phyloP scores from a whole-genome alignment of 495 filamentous ascomycete species.

The Daldinia grandis region DNA sequence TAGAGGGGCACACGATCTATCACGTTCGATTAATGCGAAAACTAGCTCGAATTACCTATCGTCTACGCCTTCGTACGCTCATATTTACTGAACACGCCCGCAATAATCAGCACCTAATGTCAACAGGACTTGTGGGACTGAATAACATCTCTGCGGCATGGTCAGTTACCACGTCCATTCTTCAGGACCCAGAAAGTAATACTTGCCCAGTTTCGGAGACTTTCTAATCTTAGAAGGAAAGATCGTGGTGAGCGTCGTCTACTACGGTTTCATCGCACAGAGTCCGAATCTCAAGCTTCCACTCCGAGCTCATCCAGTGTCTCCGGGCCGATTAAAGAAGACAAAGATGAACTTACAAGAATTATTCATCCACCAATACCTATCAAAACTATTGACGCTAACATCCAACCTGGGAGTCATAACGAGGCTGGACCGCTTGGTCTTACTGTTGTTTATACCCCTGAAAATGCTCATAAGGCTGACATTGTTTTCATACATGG shows the following conservation, averaged over 20 bases:
- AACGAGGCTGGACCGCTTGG: constrained; percentile 38
- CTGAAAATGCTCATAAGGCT: constrained; percentile 24
- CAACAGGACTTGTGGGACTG: neutral
- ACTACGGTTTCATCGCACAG: neutral
- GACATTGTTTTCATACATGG: constrained; percentile 50
- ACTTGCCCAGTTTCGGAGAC: constrained; percentile 7
- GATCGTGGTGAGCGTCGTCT: neutral
- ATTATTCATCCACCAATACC: neutral
- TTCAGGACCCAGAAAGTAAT: neutral
- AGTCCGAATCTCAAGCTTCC: neutral
- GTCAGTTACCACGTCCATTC: neutral
- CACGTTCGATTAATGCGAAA: neutral
- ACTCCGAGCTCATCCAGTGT: neutral
- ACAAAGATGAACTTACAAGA: neutral
- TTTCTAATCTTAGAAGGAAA: constrained; percentile 15
- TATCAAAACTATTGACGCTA: neutral
- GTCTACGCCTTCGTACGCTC: neutral
- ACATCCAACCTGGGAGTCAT: neutral
- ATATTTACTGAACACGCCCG: neutral
- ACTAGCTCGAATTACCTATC: too few species aligned
- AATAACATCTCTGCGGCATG: neutral
- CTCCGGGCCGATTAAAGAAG: neutral
- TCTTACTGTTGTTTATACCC: constrained; percentile 44
- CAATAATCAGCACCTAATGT: neutral
- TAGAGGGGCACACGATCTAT: neutral